Evolutionary conservation across 257 asterid genomes (phyloP), one percentile per base, ranked within the genome.

Genomic region (Rehmannia glutinosa): DNA sequence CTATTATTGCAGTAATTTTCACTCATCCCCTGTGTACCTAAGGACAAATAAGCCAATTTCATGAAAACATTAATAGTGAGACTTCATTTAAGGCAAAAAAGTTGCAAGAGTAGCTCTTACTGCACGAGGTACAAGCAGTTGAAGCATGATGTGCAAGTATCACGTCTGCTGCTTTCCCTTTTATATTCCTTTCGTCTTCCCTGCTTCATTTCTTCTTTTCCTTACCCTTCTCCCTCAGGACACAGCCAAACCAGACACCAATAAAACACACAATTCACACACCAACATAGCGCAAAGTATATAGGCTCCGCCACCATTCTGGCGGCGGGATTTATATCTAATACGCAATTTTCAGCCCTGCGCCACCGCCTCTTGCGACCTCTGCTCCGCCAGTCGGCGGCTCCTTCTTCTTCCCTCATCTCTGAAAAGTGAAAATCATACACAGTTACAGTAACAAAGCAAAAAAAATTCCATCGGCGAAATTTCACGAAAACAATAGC

Each of bases 81-180:
- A 19, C 17, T 25, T 68, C 65, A 36, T 21, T 33, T 13, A 6
- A 21, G 1, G 36, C 10, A n/a, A 25, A n/a, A 9, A 20, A 17
- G 41, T 25, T 9, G 21, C 32, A 25, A 15, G 56, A 54, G 16
- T 15, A 24, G 63, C 63, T 66, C 65, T 38, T 55, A 54, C 54
- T 62, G 35, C 53, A 39, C 19, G 4, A 30, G 73, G 73, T 68
- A 42, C 73, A 19, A 54, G 55, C 30, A 23, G 28, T 39, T 55
- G 54, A 42, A 67, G 72, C 72, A 28, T 41, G 56, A 39, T 12
- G 64, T 66, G 52, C 55, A 62, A 62, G 28, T 43, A n/a, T n/a
- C 38, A 54, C 27, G 1, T 8, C 20, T 25, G 49, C 33, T 4
- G 17, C 17, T 24, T 51, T 51, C 5, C 50, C 19, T 11, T 13